Base-by-base conservation (phyloP, 306 rosid genomes). In the Vigna nakashimae region DNA sequence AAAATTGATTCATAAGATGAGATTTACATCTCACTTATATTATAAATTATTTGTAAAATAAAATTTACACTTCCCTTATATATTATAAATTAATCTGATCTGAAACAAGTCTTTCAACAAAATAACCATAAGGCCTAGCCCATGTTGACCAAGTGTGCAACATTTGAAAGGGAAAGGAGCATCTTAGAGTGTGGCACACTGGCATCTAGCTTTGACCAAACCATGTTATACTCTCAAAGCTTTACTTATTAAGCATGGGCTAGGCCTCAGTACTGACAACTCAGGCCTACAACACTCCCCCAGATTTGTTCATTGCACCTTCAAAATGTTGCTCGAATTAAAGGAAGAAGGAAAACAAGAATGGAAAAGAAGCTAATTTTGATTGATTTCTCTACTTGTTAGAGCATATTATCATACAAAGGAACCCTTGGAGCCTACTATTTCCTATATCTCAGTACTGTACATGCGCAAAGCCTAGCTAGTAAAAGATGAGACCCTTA, bases 401-500 rank as follows among this genome's bases (percentile, higher is more conserved):
- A 88, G 88, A 72, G 58, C 81, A 79, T 76, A 73, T 79, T 79
- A 88, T 86, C 69, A 28, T 87, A 84, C 88, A 78, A 71, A 56
- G 69, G 24, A 40, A 40, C 16, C 48, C 49, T 43, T 43, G 50
- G 16, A 51, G 7, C 75, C 73, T 77, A 63, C 60, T 40, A 58
- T 79, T 65, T 75, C 62, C 86, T 80, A 71, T 75, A 77, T 75
- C 79, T 55, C 85, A 64, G 59, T 82, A 59, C 80, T 83, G 84
- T 86, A 90, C 90, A 91, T 74, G 74, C 74, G 80, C 62, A 65
- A 57, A 6, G 64, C 72, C 75, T 80, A 77, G 89, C 87, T 77
- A 92, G 83, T 78, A 79, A 42, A 42, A 65, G 79, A 65, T 81
- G 87, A 85, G 82, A 92, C 98, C 76, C 99, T 91, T 58, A 96